Evolutionary conservation across 306 rosid genomes (phyloP), one percentile per base, ranked within the genome.

Genomic region (Potentilla sterilis): DNA sequence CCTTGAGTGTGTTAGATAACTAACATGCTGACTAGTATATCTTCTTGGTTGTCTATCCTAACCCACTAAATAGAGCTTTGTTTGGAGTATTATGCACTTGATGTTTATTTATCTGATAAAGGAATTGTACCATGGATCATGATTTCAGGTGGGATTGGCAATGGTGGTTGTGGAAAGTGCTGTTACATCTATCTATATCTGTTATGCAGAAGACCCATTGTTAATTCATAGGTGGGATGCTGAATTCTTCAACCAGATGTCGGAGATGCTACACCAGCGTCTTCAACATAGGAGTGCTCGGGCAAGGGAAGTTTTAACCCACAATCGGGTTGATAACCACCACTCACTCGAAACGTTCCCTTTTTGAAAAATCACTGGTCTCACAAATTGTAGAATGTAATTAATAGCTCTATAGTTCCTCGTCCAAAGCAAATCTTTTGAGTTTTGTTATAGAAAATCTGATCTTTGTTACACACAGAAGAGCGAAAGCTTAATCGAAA

Each of bases 121-220:
- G 1, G 5, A 47, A 48, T 11, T 5, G 11, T 35, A 43, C 19
- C 18, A 59, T 24, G 62, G 70, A 21, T 37, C 24, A 48, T 79
- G 74, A 43, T 83, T 80, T 69, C 90, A 96, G 99, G 93, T 92
- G 80, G 99, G 99, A 76, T 59, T 92, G 74, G 99, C 98, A 58
- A 92, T 92, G 92, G 99, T 88, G 58, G 96, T 96, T 76, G 99
- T 96, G 81, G 99, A 96, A 81, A 92, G 99, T 76, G 98, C 99
- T 0, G 98, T 92, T 76, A 96, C 99, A 46, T 96, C 97, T 24
- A 92, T 96, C 73, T 96, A 96, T 51, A 90, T 96, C 4, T 96
- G 99, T 75, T 96, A 92, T 55, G 99, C 99, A n/a, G 99, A 89
- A 83, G 97, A 96, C 81, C 99, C 99, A 15, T 76, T 84, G 78